Base-by-base conservation (phyloP, 768 basidiomycete genomes). In the Sarcodon sp. region DNA sequence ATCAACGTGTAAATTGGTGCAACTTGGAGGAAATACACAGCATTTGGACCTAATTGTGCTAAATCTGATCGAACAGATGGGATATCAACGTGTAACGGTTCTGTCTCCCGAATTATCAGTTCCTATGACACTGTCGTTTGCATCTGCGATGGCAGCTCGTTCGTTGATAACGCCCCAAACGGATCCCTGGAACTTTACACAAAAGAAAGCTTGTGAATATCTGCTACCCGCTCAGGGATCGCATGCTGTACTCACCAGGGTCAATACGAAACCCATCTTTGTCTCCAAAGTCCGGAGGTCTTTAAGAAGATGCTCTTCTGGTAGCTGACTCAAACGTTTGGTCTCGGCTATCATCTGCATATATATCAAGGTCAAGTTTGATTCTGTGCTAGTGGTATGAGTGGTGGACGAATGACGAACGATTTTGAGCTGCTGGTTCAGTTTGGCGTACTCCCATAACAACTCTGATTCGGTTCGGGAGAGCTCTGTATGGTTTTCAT, bases 261-360 rank as follows among this genome's bases (percentile, higher is more conserved):
- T 98, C 62, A 97, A 66, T 0, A 97, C 92, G 47, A 99, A 71
- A 7, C 87, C 89, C 85, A 99, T 91, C 64, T 96, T 94, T 63
- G 85, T 79, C 60, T 98, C 94, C 43, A 99, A 68, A 6, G 77
- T 71, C 35, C 92, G 73, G 31, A 99, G 66, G 46, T 83, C 80
- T 45, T 74, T 70, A 32, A 97, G 67, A 58, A 97, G 73, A 46
- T 70, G 68, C 51, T 85, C 76, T 59, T 96, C 88, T 1, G 91
- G 91, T 44, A 77, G 72, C 50, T 84, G 78, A 47, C 79, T 73
- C 51, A 94, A 70, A 35, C 67, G 65, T 53, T 77, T 80, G n/a
- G 88, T 82, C 61, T 77, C 74, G 37, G 69, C 64, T 10, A 80
- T 72, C 46, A 87, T 62, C 88, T 89, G 47, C 35, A 27, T 15